A percentile compares a stretch with the other conserved stretches of the same genome.
Evolutionary conservation across 2,329 filamentous ascomycete species (phyloP).

Genomic region (Pseudogymnoascus destructans): DNA sequence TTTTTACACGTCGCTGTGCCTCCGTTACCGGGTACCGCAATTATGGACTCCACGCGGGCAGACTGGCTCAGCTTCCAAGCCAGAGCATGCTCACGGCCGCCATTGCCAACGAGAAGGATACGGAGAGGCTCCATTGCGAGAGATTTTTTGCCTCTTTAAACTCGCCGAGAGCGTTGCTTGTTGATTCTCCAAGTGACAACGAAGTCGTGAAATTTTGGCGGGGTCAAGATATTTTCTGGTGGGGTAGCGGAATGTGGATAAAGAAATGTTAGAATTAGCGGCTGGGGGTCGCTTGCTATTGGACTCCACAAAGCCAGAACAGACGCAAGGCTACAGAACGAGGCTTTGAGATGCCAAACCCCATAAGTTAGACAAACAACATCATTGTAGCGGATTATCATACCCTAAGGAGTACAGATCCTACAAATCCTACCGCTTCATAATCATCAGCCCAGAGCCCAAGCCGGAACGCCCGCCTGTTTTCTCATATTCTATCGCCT

Average conservation of each 20-base stretch:
- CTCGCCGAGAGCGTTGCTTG: slow-evolving; percentile 5
- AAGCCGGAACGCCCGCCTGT: slow-evolving; percentile 1
- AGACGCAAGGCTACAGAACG: not conserved
- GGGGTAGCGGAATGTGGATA: slow-evolving; percentile 6
- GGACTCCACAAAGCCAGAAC: not conserved
- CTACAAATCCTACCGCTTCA: slow-evolving; percentile 3
- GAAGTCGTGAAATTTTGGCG: slow-evolving; percentile 8
- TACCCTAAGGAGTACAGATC: slow-evolving; percentile 4
- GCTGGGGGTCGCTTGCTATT: slow-evolving; percentile 6
- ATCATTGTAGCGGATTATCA: slow-evolving; percentile 4
- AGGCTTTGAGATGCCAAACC: not conserved
- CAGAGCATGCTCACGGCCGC: slow-evolving; percentile 81
- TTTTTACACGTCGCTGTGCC: slow-evolving; percentile 59
- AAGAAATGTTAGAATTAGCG: slow-evolving; percentile 7
- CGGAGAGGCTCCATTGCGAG: slow-evolving; percentile 33
- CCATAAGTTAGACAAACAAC: not conserved
- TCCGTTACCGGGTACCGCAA: slow-evolving; percentile 63
- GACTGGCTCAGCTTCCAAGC: slow-evolving; percentile 87
- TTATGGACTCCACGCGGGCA: slow-evolving; percentile 59
- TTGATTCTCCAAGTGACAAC: slow-evolving; percentile 3
- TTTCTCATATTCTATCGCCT: slow-evolving; percentile 16
- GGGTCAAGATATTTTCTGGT: slow-evolving; percentile 6
- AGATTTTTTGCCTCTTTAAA: not conserved
- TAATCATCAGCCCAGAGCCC: slow-evolving; percentile 1
- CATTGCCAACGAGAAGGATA: slow-evolving; percentile 78